Percentiles rank a stretch among this genome's conserved stretches.
Conservation (phyloP, 495 filamentous ascomycete genomes). For the Aspergillus carlsbadensis region DNA sequence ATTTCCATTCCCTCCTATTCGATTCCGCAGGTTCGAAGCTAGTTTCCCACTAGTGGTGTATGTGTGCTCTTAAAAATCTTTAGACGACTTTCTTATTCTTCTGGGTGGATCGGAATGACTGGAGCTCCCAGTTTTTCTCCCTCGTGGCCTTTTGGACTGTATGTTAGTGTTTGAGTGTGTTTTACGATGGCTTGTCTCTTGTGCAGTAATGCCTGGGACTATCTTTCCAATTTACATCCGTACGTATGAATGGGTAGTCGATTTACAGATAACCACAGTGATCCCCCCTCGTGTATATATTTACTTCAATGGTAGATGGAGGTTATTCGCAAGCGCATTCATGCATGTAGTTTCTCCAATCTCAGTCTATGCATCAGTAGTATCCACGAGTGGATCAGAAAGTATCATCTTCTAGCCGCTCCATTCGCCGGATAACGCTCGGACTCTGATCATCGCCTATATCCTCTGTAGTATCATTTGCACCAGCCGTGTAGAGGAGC, state of each 20-base stretch:
- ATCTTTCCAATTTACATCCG: background rate
- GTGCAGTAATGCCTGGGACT: too few relatives aligned
- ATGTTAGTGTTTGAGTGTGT: conserved; percentile 8
- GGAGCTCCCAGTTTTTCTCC: conserved; percentile 6
- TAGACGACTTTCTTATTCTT: conserved; percentile 4
- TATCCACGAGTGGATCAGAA: conserved; percentile 46
- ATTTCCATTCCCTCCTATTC: conserved; percentile 11
- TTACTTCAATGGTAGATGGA: too few relatives aligned
- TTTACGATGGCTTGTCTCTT: background rate
- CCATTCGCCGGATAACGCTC: conserved; percentile 68
- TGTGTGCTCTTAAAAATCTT: background rate
- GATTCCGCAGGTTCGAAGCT: conserved; percentile 33
- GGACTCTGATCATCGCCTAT: conserved; percentile 63
- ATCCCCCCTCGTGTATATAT: background rate
- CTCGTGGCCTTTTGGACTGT: conserved; percentile 3
- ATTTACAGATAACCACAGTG: background rate
- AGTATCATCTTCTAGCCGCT: conserved; percentile 66
- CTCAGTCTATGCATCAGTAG: background rate
- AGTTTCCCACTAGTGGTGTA: conserved; percentile 13
- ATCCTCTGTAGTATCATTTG: conserved; percentile 47
- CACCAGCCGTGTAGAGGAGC: conserved; percentile 75
- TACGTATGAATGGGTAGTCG: background rate
- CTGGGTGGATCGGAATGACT: conserved; percentile 11
- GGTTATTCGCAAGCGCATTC: too few relatives aligned
- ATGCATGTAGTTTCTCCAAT: too few relatives aligned